phyloP scores from a whole-genome alignment of 2,329 filamentous ascomycete genomes.

The Aspergillus jensenii region DNA sequence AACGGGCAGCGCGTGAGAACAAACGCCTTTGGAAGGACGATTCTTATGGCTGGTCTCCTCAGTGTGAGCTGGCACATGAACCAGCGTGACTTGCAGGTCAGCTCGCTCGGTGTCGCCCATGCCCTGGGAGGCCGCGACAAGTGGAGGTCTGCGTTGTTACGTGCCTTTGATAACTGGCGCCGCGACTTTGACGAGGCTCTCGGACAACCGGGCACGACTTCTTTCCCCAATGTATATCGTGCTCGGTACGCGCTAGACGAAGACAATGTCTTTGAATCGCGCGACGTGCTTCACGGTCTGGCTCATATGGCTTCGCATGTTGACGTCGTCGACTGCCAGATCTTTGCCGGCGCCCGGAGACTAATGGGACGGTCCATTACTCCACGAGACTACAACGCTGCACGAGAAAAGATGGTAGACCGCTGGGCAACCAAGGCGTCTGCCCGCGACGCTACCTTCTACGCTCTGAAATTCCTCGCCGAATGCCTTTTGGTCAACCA shows the following conservation, averaged over 20 bases:
- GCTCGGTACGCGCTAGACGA: constrained; percentile 48
- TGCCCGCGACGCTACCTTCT: constrained; percentile 87
- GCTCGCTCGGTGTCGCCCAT: constrained; percentile 75
- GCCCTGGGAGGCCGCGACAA: constrained; percentile 84
- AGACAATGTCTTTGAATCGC: constrained; percentile 79
- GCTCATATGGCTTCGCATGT: constrained; percentile 98
- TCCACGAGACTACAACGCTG: constrained; percentile 73
- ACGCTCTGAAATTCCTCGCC: constrained; percentile 82
- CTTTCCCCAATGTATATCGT: constrained; percentile 23
- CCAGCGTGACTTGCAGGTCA: constrained; percentile 89
- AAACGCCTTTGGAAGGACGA: constrained; percentile 88
- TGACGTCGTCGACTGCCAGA: constrained; percentile 95
- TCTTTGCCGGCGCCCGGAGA: constrained; percentile 84
- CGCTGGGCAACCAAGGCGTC: constrained; percentile 85
- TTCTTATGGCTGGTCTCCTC: constrained; percentile 89
- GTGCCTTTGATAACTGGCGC: constrained; percentile 93
- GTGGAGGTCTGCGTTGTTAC: constrained; percentile 81
- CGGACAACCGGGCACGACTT: constrained; percentile 46
- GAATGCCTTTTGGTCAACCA: constrained; percentile 66
- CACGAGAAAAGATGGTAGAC: constrained; percentile 80
- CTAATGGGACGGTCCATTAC: constrained; percentile 85
- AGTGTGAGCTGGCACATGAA: constrained; percentile 98
- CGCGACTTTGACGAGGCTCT: constrained; percentile 83
- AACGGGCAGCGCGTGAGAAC: constrained; percentile 84
- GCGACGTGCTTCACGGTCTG: constrained; percentile 85